Percentiles rank a stretch among this genome's conserved stretches.
phyloP scores from a whole-genome alignment of 2,329 filamentous ascomycete genomes.

The Cadophora gregata region DNA sequence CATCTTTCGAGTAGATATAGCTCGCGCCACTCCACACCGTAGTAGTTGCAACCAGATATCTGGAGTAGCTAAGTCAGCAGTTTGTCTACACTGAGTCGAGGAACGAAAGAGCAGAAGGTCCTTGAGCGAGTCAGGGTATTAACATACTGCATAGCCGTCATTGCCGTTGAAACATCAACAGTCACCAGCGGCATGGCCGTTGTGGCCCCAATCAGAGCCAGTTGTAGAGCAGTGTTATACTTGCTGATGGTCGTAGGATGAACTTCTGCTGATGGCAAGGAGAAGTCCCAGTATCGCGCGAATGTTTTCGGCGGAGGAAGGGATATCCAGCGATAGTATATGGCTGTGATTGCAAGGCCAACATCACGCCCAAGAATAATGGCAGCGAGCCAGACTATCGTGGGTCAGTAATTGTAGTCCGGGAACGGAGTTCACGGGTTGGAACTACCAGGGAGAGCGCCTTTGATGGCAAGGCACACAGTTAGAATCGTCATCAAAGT shows the following conservation, averaged over 20 bases:
- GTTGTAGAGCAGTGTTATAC: conserved; percentile 91
- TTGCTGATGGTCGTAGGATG: conserved; percentile 85
- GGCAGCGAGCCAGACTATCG: conserved; percentile 79
- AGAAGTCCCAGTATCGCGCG: conserved; percentile 95
- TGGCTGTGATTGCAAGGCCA: conserved; percentile 80
- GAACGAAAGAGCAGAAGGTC: not conserved
- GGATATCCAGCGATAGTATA: conserved; percentile 96
- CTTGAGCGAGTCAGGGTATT: conserved; percentile 2
- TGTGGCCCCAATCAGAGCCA: conserved; percentile 84
- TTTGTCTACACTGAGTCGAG: not conserved
- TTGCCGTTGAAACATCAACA: conserved; percentile 58
- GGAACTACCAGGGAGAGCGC: conserved; percentile 74
- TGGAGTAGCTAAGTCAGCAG: conserved; percentile 50
- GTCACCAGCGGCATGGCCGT: conserved; percentile 79
- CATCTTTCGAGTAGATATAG: conserved; percentile 89
- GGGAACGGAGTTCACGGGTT: conserved; percentile 8
- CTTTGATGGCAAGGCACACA: conserved; percentile 82
- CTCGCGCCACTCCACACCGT: conserved; percentile 94
- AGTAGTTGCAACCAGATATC: conserved; percentile 81
- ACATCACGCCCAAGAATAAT: conserved; percentile 91
- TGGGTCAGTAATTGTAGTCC: not conserved
- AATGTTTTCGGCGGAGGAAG: conserved; percentile 94
- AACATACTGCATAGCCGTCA: conserved; percentile 68
- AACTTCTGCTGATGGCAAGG: conserved; percentile 84
- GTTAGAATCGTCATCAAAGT: conserved; percentile 92